phyloP scores from a whole-genome alignment of 1,284 basidiomycete species.

The Grifola frondosa region DNA sequence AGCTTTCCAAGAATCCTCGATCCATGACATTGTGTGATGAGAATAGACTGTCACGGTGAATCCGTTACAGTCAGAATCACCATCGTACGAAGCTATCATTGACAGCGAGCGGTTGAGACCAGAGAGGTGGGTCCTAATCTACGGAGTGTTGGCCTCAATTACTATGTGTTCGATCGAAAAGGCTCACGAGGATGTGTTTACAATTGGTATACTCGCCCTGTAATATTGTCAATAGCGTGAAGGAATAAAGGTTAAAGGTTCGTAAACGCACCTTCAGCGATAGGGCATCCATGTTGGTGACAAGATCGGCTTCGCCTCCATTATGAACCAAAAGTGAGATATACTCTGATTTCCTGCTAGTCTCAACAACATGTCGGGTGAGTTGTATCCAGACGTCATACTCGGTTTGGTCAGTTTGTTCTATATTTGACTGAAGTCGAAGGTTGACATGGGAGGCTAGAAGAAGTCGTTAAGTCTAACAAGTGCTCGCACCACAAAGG shows the following conservation, averaged over 20 bases:
- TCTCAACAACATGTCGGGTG: constrained; percentile 71
- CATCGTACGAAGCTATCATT: constrained; percentile 67
- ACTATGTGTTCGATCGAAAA: neutral
- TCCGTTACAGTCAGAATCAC: constrained; percentile 54
- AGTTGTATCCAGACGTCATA: constrained; percentile 76
- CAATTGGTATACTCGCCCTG: constrained; percentile 81
- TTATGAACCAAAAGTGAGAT: constrained; percentile 71
- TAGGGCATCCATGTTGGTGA: constrained; percentile 1
- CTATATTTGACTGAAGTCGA: constrained; percentile 18
- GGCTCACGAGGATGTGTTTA: constrained; percentile 67
- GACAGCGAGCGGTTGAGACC: constrained; percentile 44
- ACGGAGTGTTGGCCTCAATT: neutral
- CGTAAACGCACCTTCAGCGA: constrained; percentile 23
- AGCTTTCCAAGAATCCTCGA: constrained; percentile 37
- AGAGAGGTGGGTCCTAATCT: constrained; percentile 39
- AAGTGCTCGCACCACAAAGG: neutral
- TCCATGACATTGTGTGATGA: constrained; percentile 47
- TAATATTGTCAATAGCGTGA: neutral
- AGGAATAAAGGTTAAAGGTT: neutral
- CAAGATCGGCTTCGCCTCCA: constrained; percentile 20
- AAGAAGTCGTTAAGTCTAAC: neutral
- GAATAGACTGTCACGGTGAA: constrained; percentile 67
- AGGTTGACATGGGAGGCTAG: constrained; percentile 31
- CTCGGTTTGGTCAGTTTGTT: neutral
- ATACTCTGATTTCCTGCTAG: constrained; percentile 60